Conservation (phyloP, 345 rosid genomes). For the Abelmoschus esculentus region DNA sequence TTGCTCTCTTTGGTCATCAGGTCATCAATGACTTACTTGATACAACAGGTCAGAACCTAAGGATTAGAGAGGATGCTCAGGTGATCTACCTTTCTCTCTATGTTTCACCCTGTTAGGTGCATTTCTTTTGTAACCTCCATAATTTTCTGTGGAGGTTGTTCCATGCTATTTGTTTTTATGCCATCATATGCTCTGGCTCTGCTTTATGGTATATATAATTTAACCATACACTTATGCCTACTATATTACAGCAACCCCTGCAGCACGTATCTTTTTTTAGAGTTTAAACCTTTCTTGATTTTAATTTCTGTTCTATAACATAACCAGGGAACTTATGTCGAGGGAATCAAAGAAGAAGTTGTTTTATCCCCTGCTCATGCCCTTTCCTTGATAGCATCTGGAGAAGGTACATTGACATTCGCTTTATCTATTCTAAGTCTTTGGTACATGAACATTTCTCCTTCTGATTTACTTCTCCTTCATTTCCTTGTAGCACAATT, state of each 20-base stretch:
- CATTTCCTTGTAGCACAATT: not conserved
- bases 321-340: constrained; percentile 75
- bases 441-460: not conserved
- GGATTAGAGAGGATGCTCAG: constrained; percentile 90
- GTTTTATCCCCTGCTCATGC: constrained; percentile 96
- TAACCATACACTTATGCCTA: not conserved
- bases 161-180: not conserved
- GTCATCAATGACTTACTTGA: constrained; percentile 91
- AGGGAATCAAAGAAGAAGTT: constrained; percentile 93
- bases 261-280: constrained; percentile 12
- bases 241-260: not conserved
- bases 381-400: constrained; percentile 89
- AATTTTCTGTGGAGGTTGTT: not conserved
- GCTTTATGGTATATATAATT: not conserved
- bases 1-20: constrained; percentile 25
- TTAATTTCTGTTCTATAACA: constrained; percentile 17
- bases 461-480: not conserved
- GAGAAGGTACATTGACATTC: constrained; percentile 65
- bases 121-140: not conserved
- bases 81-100: constrained; percentile 23
- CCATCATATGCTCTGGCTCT: not conserved
- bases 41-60: constrained; percentile 81
- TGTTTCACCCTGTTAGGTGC: not conserved
- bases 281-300: constrained; percentile 6
- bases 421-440: not conserved